Conservation (phyloP, 768 basidiomycete species). For the Kwoniella europaea region DNA sequence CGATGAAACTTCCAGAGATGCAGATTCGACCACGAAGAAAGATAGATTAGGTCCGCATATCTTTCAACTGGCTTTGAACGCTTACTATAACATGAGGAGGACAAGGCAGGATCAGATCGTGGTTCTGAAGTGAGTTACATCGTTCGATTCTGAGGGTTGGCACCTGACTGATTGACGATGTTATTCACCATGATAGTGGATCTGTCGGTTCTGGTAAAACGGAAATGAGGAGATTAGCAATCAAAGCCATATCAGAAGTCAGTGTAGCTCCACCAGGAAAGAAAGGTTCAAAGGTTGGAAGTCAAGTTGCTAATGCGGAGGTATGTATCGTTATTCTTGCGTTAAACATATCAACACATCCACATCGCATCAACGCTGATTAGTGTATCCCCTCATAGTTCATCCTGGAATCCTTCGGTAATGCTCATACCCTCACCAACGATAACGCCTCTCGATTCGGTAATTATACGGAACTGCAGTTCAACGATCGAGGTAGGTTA, state of each 20-base stretch:
- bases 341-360: neutral
- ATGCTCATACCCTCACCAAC: constrained; percentile 78
- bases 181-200: constrained; percentile 64
- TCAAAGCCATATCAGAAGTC: constrained; percentile 89
- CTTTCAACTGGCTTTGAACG: constrained; percentile 86
- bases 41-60: constrained; percentile 77
- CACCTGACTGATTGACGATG: neutral
- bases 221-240: constrained; percentile 84
- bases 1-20: constrained; percentile 56
- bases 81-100: constrained; percentile 94
- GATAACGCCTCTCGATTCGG: constrained; percentile 96
- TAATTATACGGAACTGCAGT: constrained; percentile 97
- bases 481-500: constrained; percentile 86
- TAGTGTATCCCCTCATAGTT: constrained; percentile 61
- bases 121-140: constrained; percentile 72
- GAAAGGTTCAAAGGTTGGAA: constrained; percentile 86
- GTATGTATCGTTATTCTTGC: constrained; percentile 31
- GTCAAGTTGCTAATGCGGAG: constrained; percentile 86
- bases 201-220: constrained; percentile 94
- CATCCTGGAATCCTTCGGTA: constrained; percentile 92
- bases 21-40: constrained; percentile 54
- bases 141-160: neutral
- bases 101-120: constrained; percentile 92
- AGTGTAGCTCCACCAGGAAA: constrained; percentile 86
- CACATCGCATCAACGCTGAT: neutral